Base-by-base conservation (phyloP, 2,329 filamentous ascomycete species). In the Penicillium thymicola region DNA sequence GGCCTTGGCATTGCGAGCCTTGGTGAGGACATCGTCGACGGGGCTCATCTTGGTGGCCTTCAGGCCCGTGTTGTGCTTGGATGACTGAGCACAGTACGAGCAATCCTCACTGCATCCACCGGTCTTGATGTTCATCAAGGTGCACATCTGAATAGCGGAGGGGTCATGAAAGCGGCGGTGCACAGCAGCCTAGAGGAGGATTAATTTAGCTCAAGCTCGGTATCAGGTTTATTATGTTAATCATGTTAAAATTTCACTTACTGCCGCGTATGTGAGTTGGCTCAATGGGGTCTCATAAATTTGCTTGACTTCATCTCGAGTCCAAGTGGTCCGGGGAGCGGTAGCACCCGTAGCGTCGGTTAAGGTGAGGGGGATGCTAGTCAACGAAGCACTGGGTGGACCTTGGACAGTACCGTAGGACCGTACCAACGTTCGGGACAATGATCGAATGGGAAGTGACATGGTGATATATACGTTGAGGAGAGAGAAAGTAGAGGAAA, bases 111-210 rank as follows among this genome's bases (percentile, higher is more conserved):
- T 91, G 76, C 92, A 96, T 46, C 92, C 92, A 53, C 92, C 92
- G 9, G 90, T 95, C 73, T 96, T 96, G 80, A 96, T 96, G 80
- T 95, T 96, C 89, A 96, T 95, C 57, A 96, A 81, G 0, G 92
- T 96, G 79, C 92, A 96, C 76, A 96, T 88, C 75, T 96, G 92
- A 61, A 96, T 90, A 28, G 90, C 87, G 45, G 86, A 81, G 7
- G 92, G 89, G 69, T 89, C 84, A 76, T 96, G 92, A 79, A 95
- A 95, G 66, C 88, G 87, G 44, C 90, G 87, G 75, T 96, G 92
- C 55, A 96, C 78, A 36, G 82, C 83, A 63, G 85, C 86, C 90
- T 94, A 63, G n/a, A 14, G 11, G 42, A 10, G 45, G 11, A 14
- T 51, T 16, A 36, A 16, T 27, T 41, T 54, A 60, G 40, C 56